Percentiles rank a stretch among this genome's conserved stretches.
Evolutionary conservation across 768 basidiomycete genomes (phyloP).

Genomic region (Trametes cingulata): DNA sequence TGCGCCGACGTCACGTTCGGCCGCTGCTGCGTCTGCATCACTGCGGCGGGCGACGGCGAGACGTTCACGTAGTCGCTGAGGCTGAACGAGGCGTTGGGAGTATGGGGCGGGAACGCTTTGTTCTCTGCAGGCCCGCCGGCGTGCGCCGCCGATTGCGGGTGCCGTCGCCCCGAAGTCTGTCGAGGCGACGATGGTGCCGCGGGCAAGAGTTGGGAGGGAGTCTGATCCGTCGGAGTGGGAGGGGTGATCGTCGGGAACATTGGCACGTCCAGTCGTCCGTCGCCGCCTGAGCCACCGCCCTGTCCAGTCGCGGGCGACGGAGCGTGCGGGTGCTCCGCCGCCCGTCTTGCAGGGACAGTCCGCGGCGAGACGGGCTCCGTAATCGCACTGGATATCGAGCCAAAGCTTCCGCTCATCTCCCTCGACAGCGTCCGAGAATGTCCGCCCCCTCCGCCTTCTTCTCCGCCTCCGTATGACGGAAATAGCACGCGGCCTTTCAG

Average conservation of each 20-base stretch:
- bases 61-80: constrained; percentile 73
- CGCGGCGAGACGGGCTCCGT: constrained; percentile 22
- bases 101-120: constrained; percentile 33
- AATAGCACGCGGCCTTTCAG: constrained; percentile 74
- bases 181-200: constrained; percentile 8
- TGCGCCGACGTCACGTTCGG: constrained; percentile 56
- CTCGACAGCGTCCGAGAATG: constrained; percentile 21
- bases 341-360: neutral
- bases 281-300: neutral
- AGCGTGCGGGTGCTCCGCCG: neutral
- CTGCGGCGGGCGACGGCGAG: constrained; percentile 60
- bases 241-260: constrained; percentile 37
- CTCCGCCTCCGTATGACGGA: constrained; percentile 36
- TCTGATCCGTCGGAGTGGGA: constrained; percentile 30
- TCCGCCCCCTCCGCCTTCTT: constrained; percentile 15
- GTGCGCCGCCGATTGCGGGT: constrained; percentile 4
- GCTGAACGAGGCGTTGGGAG: constrained; percentile 51
- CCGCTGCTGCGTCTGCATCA: constrained; percentile 25
- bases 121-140: constrained; percentile 22
- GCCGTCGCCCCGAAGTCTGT: neutral
- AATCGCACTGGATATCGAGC: constrained; percentile 40
- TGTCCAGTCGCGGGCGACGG: constrained; percentile 6
- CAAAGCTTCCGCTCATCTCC: constrained; percentile 45
- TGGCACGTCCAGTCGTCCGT: constrained; percentile 18
- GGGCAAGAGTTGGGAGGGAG: constrained; percentile 15